These are phyloP conservation scores for Ophiostoma sp. DNA, from an alignment of 2,329 filamentous ascomycete genomes.

Conservation along the genomic window DNA sequence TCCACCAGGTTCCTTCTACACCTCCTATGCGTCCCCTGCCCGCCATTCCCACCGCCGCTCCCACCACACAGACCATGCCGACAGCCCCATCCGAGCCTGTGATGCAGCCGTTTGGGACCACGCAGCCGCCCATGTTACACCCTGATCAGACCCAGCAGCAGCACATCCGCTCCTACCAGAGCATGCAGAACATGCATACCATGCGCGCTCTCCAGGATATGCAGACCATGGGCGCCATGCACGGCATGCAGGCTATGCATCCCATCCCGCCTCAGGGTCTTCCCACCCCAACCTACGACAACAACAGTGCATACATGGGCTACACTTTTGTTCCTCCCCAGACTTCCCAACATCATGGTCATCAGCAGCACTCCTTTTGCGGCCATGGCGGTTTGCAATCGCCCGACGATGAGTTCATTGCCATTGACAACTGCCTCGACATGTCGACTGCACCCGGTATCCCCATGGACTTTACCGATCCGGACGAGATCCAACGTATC, in stretches of 20 bases:
- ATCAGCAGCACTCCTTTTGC: neutral
- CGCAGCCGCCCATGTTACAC: neutral
- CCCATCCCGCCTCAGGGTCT: neutral
- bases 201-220: neutral
- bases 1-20: neutral
- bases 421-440: neutral
- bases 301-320: neutral
- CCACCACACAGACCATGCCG: neutral
- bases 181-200: neutral
- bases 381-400: neutral
- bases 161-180: neutral
- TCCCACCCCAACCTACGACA: neutral
- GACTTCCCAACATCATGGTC: neutral
- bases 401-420: neutral
- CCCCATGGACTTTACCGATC: neutral
- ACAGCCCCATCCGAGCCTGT: neutral
- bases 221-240: neutral
- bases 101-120: neutral
- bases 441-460: neutral
- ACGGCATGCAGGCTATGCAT: neutral
- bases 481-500: neutral
- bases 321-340: neutral
- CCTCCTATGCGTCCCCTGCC: neutral
- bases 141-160: neutral
- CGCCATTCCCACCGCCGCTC: neutral